Evolutionary conservation across 352 stramenopile species (phyloP).

Genomic region (Globisporangium solare): DNA sequence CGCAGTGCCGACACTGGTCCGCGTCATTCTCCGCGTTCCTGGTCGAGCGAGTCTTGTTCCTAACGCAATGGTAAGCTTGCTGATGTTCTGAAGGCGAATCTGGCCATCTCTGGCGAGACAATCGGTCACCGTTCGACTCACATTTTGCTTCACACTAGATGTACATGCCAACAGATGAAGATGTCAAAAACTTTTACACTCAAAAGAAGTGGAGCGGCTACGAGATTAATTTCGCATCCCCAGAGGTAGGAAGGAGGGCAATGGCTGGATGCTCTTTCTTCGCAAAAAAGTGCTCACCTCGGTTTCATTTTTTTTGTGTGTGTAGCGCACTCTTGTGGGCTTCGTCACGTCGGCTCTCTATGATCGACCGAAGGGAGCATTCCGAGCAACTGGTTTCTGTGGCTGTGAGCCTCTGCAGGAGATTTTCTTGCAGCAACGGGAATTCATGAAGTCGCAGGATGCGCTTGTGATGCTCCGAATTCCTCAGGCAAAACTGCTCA

Average conservation of each 20-base stretch:
- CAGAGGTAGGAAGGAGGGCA: constrained; percentile 5
- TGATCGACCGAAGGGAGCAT: constrained; percentile 62
- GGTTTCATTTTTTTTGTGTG: neutral
- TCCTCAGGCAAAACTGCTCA: constrained; percentile 41
- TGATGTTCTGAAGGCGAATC: neutral
- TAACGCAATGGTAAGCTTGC: constrained; percentile 56
- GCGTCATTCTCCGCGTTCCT: constrained; percentile 44
- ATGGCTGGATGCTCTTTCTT: neutral
- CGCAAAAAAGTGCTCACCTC: neutral
- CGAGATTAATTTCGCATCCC: constrained; percentile 14
- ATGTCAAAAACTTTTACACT: constrained; percentile 19
- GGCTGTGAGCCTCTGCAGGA: constrained; percentile 57
- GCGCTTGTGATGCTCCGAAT: constrained; percentile 49
- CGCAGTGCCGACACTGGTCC: constrained; percentile 65
- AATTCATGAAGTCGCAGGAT: constrained; percentile 1
- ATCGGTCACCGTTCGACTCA: neutral
- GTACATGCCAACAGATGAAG: constrained; percentile 24
- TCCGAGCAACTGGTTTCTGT: constrained; percentile 62
- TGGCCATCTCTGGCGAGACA: neutral
- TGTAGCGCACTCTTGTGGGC: constrained; percentile 40
- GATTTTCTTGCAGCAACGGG: constrained; percentile 31
- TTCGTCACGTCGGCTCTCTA: constrained; percentile 78
- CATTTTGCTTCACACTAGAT: constrained; percentile 19
- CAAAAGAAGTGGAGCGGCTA: constrained; percentile 34
- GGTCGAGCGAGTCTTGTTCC: constrained; percentile 49